Base-by-base conservation (phyloP, 768 basidiomycete species). In the Collybiopsis confluens region DNA sequence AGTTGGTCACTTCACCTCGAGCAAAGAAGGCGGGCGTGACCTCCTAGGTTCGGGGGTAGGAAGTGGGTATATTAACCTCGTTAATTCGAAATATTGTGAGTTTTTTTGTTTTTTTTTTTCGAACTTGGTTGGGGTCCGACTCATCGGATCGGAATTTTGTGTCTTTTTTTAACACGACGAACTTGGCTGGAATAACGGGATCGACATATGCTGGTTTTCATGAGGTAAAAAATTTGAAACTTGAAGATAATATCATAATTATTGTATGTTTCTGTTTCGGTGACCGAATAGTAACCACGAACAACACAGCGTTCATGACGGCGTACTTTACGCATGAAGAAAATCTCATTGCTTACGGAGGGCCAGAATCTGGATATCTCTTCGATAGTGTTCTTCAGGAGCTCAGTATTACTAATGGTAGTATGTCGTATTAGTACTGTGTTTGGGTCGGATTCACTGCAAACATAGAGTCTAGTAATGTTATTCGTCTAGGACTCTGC, bases 381-480 rank as follows among this genome's bases (percentile, higher is more conserved):
- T n/a, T 52, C 2, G 50, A 52, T 28, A 52, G 50, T 28, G 50
- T 40, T 9, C 27, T 52, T 1, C 50, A 52, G 18, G 50, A 52
- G 23, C 47, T 36, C 0, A 48, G 37, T 11, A 48, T 48, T 10
- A 48, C n/a, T 18, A 36, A 21, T 16, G 30, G 47, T 48, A 3
- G n/a, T n/a, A n/a, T n/a, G n/a, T n/a, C n/a, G n/a, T n/a, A n/a
- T n/a, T n/a, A n/a, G n/a, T 11, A 27, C 30, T n/a, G n/a, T n/a
- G n/a, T n/a, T n/a, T n/a, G n/a, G n/a, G n/a, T n/a, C n/a, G n/a
- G n/a, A n/a, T n/a, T n/a, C n/a, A n/a, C n/a, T n/a, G n/a, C n/a
- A 42, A 18, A 6, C 16, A 42, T 42, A 6, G 5, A 6, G 6
- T 23, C 30, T 6, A 5, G 30, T 6, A 6, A 13, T 33, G 5